These are phyloP conservation scores for Fusarium neocosmosporiellum DNA, from an alignment of 2,329 filamentous ascomycete genomes.

Conservation along the genomic window DNA sequence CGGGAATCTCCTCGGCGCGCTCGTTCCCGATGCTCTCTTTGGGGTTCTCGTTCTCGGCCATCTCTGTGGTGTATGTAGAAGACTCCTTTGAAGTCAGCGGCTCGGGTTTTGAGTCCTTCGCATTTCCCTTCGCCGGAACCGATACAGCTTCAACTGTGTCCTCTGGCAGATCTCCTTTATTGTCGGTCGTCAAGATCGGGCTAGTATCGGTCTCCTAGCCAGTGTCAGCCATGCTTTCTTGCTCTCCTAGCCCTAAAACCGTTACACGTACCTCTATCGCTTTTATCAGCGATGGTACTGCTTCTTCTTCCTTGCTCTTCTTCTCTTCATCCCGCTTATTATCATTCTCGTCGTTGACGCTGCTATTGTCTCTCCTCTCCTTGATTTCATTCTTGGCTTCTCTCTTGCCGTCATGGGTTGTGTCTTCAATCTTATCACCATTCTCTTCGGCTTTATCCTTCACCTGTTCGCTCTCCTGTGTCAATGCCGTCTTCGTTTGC, in stretches of 20 bases:
- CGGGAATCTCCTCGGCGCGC: not conserved
- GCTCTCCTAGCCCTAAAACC: not conserved
- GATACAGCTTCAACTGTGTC: not conserved
- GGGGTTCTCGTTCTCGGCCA: not conserved
- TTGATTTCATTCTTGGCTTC: not conserved
- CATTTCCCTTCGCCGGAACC: not conserved
- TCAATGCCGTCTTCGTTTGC: not conserved
- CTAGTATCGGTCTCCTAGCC: not conserved
- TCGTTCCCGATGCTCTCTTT: not conserved
- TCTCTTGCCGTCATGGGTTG: not conserved
- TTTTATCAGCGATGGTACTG: not conserved
- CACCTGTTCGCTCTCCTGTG: not conserved
- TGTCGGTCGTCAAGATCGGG: not conserved
- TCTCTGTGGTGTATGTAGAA: not conserved
- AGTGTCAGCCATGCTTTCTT: not conserved
- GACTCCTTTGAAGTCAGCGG: not conserved
- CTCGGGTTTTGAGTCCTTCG: not conserved
- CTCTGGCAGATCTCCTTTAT: not conserved
- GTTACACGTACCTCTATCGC: not conserved
- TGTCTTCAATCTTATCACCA: not conserved
- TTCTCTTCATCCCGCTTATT: not conserved
- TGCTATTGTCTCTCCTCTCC: not conserved
- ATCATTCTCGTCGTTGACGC: not conserved
- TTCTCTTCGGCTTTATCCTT: not conserved
- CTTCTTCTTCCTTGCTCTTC: not conserved